Evolutionary conservation across 257 asterid genomes (phyloP), one percentile per base, ranked within the genome.

Genomic region (Cynanchum wilfordii): DNA sequence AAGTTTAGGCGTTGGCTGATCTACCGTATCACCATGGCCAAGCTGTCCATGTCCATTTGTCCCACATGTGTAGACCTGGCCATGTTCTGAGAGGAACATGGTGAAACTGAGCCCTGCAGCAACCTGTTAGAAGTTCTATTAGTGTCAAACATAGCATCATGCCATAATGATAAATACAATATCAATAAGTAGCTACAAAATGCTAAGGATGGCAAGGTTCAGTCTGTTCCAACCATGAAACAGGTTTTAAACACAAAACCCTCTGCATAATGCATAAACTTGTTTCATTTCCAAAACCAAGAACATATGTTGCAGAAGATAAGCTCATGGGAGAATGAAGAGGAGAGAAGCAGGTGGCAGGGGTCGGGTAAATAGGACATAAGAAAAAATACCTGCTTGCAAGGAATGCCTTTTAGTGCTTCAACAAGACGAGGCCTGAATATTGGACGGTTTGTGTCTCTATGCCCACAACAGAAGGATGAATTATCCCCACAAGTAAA

Each of bases 401-500:
- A 85, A 50, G 89, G 87, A 76, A 91, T 81, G 55, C 82, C 83
- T 71, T 85, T 86, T 68, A 91, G 54, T n/a, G 87, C 87, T 79
- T 91, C 94, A 70, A 91, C 92, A 79, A 87, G 84, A 79, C 85
- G 86, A 67, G 97, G 97, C 79, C 84, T 85, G 81, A 87, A 89
- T 76, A 91, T 87, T 40, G 97, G 89, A 19, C 91, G 93, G 78
- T 75, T 70, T 60, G 86, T 87, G 73, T 89, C 96, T 42, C 83
- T 76, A 75, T 87, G 97, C 64, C 97, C 97, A 77, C 97, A 91
- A 70, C 97, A 91, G 76, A 83, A 86, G 40, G 94, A 87, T 60
- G 96, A 89, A 79, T 91, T 91, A 78, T 89, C 94, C 68, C 97
- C 97, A 55, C 96, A 91, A 27, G 97, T 89, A 86, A 87, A 89